Conservation (phyloP, 352 stramenopile species). For the Phytopythium aichiense region DNA sequence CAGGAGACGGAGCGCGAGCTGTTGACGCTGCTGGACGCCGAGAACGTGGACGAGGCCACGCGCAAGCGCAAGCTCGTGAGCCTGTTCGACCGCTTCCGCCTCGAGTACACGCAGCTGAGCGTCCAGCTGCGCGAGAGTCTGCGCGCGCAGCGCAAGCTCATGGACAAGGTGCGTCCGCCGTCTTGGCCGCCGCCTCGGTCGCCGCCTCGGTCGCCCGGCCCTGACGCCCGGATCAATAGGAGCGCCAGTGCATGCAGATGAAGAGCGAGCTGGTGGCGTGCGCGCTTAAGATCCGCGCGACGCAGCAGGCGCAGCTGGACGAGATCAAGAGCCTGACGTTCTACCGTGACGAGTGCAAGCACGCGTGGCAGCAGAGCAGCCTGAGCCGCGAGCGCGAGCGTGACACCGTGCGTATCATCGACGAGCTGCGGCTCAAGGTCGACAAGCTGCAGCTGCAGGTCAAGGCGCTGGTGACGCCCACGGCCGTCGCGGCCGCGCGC, state of each 20-base stretch:
- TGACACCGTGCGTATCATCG: slow-evolving; percentile 62
- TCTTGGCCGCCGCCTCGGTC: background rate
- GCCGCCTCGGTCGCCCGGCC: background rate
- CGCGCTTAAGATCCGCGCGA: slow-evolving; percentile 49
- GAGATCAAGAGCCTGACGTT: slow-evolving; percentile 68
- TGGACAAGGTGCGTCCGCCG: slow-evolving; percentile 42
- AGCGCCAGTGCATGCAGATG: slow-evolving; percentile 44
- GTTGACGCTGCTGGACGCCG: slow-evolving; percentile 39
- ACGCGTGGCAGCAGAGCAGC: slow-evolving; percentile 53
- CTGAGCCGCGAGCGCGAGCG: slow-evolving; percentile 57
- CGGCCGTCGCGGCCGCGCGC: background rate
- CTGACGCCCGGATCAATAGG: background rate
- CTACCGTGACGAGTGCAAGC: slow-evolving; percentile 72
- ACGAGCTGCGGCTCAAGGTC: slow-evolving; percentile 58
- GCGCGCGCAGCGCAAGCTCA: slow-evolving; percentile 42
- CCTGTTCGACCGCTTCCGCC: slow-evolving; percentile 63
- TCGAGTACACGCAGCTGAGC: slow-evolving; percentile 60
- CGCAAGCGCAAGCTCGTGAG: slow-evolving; percentile 57
- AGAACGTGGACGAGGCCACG: slow-evolving; percentile 40
- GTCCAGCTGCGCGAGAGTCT: slow-evolving; percentile 47
- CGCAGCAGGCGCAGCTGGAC: slow-evolving; percentile 59
- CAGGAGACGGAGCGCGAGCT: slow-evolving; percentile 47
- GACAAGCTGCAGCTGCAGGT: slow-evolving; percentile 48
- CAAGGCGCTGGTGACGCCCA: slow-evolving; percentile 32
- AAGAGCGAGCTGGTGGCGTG: slow-evolving; percentile 64